These are phyloP conservation scores for Neopestalotiopsis rosae DNA, from an alignment of 2,329 filamentous ascomycete genomes.

Conservation along the genomic window DNA sequence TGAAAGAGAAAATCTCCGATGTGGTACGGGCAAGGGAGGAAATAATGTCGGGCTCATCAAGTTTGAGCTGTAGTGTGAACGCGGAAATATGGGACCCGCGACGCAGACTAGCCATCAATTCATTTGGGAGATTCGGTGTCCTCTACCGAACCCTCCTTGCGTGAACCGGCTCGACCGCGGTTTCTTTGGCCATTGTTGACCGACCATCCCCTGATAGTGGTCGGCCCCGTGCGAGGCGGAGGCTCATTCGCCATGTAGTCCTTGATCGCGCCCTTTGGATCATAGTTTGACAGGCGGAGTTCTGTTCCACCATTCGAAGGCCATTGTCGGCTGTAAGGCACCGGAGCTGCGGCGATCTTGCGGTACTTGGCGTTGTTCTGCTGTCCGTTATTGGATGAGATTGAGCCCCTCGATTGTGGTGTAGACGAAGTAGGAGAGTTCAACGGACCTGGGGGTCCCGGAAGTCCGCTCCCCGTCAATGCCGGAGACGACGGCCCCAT, in stretches of 20 bases:
- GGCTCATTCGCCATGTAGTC: constrained; percentile 61
- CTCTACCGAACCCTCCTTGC: constrained; percentile 30
- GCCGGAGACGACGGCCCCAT: constrained; percentile 30
- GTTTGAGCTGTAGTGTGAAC: background rate
- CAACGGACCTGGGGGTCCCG: background rate
- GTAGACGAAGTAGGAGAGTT: constrained; percentile 5
- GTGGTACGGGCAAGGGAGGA: background rate
- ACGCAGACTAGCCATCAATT: background rate
- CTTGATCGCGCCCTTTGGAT: constrained; percentile 60
- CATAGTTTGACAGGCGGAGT: constrained; percentile 63
- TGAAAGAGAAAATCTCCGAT: background rate
- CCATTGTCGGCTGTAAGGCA: constrained; percentile 55
- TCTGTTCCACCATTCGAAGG: constrained; percentile 53
- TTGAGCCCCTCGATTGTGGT: background rate
- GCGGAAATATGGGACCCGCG: background rate
- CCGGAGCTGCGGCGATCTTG: constrained; percentile 63
- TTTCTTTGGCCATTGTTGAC: constrained; percentile 44
- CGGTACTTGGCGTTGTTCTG: constrained; percentile 51
- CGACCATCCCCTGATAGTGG: constrained; percentile 63
- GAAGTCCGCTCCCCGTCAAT: constrained; percentile 27
- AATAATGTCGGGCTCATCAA: too few species aligned
- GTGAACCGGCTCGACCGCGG: constrained; percentile 28
- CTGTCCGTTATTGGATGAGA: constrained; percentile 20
- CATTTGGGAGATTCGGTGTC: constrained; percentile 23
- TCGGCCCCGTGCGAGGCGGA: constrained; percentile 60